These are phyloP conservation scores for Pseudozyma pruni DNA, from an alignment of 1,284 basidiomycete genomes.

Conservation along the genomic window DNA sequence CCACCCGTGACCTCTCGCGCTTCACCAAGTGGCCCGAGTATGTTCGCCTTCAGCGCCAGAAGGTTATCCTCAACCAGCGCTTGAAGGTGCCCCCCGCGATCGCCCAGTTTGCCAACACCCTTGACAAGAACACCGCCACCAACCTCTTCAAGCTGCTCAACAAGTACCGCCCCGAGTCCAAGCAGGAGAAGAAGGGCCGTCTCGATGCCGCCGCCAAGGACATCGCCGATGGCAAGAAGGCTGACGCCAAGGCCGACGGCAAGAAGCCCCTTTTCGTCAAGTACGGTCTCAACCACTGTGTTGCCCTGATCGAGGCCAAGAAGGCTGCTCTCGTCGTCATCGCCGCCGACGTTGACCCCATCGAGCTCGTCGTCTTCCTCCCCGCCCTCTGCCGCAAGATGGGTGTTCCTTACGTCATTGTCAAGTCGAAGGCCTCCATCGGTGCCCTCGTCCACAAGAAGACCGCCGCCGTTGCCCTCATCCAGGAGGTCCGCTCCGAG, in stretches of 20 bases:
- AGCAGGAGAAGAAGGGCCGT: constrained; percentile 97
- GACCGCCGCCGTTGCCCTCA: constrained; percentile 87
- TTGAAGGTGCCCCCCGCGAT: constrained; percentile 98
- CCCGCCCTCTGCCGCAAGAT: constrained; percentile 99
- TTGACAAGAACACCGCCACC: constrained; percentile 99
- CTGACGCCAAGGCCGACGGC: constrained; percentile 66
- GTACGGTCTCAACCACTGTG: constrained; percentile 96
- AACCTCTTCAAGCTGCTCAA: constrained; percentile 97
- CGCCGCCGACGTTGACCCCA: constrained; percentile 97
- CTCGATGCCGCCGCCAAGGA: constrained; percentile 80
- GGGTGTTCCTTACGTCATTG: constrained; percentile 97
- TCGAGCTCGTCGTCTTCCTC: constrained; percentile 93
- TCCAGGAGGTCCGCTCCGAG: constrained; percentile 94
- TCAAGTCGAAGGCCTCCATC: constrained; percentile 95
- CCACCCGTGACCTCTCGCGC: constrained; percentile 88
- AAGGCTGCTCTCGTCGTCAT: constrained; percentile 97
- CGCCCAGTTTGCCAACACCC: constrained; percentile 95
- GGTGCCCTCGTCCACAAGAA: constrained; percentile 98
- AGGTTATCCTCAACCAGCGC: constrained; percentile 97
- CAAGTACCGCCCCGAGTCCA: constrained; percentile 92
- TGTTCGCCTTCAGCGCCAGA: constrained; percentile 96
- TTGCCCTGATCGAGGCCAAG: constrained; percentile 90
- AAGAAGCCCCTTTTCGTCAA: constrained; percentile 95
- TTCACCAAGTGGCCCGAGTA: constrained; percentile 99
- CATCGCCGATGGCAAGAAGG: constrained; percentile 75